phyloP scores from a whole-genome alignment of 1,284 basidiomycete species.

The Trichosporon asahii region DNA sequence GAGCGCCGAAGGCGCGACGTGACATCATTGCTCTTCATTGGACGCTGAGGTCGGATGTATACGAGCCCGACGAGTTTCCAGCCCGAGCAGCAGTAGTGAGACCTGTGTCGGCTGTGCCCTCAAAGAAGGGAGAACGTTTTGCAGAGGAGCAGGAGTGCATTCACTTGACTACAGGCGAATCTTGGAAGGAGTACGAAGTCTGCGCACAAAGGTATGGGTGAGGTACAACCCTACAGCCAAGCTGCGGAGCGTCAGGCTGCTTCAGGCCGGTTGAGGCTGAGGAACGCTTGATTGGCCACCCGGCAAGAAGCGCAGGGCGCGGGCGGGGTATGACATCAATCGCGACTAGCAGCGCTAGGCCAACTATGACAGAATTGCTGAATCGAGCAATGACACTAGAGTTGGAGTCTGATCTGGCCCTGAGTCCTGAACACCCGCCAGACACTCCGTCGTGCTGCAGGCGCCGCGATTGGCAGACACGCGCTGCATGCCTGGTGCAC shows the following conservation, averaged over 20 bases:
- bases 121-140: no score
- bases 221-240: neutral
- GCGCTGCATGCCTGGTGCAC: neutral
- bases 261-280: neutral
- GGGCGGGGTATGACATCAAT: conserved; percentile 6
- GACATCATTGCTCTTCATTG: neutral
- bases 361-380: neutral
- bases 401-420: conserved; percentile 5
- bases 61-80: neutral
- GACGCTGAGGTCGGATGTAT: neutral
- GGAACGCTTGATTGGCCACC: neutral
- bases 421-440: neutral
- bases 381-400: neutral
- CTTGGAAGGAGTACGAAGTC: neutral
- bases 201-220: neutral
- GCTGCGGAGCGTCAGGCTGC: neutral
- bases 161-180: neutral
- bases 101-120: no score
- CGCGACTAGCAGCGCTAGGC: neutral
- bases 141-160: neutral
- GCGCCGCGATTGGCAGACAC: neutral
- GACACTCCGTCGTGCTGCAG: neutral
- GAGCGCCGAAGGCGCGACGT: neutral
- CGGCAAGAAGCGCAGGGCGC: neutral
- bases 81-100: no score